Percentiles rank a stretch among this genome's conserved stretches.
Conservation (phyloP, 1,139 yeast species). For the Saccharomycopsis crataegensis region DNA sequence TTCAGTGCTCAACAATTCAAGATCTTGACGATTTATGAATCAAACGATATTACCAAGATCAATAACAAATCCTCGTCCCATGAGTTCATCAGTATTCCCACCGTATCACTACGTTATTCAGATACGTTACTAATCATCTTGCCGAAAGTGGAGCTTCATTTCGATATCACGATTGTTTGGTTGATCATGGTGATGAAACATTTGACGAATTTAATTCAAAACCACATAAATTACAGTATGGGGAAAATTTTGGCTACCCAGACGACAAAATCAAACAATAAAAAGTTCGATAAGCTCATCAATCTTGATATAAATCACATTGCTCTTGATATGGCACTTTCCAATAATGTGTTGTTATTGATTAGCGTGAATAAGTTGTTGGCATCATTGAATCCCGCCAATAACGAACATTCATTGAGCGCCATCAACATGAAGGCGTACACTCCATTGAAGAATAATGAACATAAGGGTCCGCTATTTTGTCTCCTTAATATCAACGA, state of each 20-base stretch:
- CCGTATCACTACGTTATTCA: not conserved
- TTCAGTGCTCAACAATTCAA: not conserved
- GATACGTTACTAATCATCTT: not conserved
- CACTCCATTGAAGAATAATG: not conserved
- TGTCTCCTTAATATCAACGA: not conserved
- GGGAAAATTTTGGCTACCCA: not conserved
- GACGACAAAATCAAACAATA: not conserved
- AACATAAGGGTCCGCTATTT: not conserved
- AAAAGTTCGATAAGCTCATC: not conserved
- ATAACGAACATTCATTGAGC: not conserved
- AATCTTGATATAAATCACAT: not conserved
- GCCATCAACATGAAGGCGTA: not conserved
- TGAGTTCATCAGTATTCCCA: not conserved
- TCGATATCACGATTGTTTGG: conserved; percentile 8
- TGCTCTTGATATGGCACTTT: not conserved
- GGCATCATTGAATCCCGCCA: not conserved
- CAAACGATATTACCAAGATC: not conserved
- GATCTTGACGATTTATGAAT: conserved; percentile 3
- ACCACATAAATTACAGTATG: not conserved
- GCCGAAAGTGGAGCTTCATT: not conserved
- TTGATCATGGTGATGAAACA: conserved; percentile 3
- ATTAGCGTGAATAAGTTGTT: not conserved
- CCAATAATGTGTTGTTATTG: not conserved
- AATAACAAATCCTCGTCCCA: not conserved
- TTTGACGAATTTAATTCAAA: not conserved